These are phyloP conservation scores for Teratosphaeriaceae sp. DNA, from an alignment of 2,329 filamentous ascomycete genomes.

Conservation along the genomic window DNA sequence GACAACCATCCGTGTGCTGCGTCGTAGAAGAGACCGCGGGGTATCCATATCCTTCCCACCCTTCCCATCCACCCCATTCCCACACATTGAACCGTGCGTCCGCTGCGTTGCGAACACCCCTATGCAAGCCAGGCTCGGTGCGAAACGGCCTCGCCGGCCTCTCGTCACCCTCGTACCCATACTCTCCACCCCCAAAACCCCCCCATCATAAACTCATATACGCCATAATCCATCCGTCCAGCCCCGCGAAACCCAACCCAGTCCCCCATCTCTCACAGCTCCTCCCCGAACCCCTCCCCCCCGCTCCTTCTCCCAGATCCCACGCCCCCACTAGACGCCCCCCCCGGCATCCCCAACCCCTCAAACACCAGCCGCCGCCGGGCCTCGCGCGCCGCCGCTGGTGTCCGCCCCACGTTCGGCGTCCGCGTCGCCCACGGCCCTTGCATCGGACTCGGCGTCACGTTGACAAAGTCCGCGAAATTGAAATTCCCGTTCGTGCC, in stretches of 20 bases:
- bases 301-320: constrained; percentile 36
- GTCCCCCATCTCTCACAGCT: constrained; percentile 61
- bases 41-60: constrained; percentile 2
- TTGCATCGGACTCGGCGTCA: constrained; percentile 91
- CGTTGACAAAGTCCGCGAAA: constrained; percentile 95
- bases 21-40: constrained; percentile 5
- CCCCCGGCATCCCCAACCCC: too few species aligned
- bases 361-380: constrained; percentile 78
- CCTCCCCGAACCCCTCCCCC: constrained; percentile 53
- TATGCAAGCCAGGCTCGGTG: too few species aligned
- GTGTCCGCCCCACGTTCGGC: constrained; percentile 59
- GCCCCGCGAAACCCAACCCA: neutral
- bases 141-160: too few species aligned
- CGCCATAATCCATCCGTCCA: constrained; percentile 6
- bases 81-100: neutral
- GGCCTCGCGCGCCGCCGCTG: constrained; percentile 60
- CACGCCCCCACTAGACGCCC: too few species aligned
- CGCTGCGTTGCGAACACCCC: neutral
- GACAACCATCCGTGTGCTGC: constrained; percentile 5
- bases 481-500: constrained; percentile 73
- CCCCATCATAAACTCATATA: constrained; percentile 10
- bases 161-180: too few species aligned
- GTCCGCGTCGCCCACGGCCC: constrained; percentile 67
- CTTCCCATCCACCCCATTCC: neutral
- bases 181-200: too few species aligned